phyloP scores from a whole-genome alignment of 2,329 filamentous ascomycete genomes.

The Orbilia javanica region DNA sequence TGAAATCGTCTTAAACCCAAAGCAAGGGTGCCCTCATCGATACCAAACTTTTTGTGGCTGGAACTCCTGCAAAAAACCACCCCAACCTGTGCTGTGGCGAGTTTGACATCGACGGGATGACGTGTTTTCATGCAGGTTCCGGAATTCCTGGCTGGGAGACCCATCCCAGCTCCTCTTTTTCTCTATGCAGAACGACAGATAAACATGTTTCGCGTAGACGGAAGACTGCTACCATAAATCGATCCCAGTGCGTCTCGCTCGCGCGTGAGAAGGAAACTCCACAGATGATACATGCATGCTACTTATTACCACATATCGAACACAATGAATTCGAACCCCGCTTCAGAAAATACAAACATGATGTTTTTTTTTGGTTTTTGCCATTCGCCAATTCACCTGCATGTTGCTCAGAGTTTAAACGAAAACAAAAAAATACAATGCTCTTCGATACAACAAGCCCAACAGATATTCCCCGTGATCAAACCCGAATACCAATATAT shows the following conservation, averaged over 20 bases:
- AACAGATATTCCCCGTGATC: background rate
- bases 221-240: background rate
- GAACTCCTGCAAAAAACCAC: slow-evolving; percentile 11
- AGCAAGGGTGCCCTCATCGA: slow-evolving; percentile 36
- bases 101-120: slow-evolving; percentile 58
- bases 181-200: background rate
- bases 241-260: background rate
- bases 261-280: background rate
- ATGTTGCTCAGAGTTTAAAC: background rate
- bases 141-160: slow-evolving; percentile 21
- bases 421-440: background rate
- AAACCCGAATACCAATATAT: background rate
- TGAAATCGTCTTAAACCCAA: slow-evolving; percentile 45
- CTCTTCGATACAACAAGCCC: slow-evolving; percentile 16
- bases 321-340: background rate
- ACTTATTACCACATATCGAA: too few species aligned
- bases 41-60: slow-evolving; percentile 47
- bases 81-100: slow-evolving; percentile 52
- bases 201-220: slow-evolving; percentile 17
- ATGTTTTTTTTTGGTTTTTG: background rate
- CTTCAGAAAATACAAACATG: slow-evolving; percentile 11
- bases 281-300: background rate
- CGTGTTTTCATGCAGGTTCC: slow-evolving; percentile 56
- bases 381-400: slow-evolving; percentile 12
- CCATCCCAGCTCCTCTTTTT: background rate